Conservation (phyloP, 257 asterid species). For the Schizonepeta tenuifolia region DNA sequence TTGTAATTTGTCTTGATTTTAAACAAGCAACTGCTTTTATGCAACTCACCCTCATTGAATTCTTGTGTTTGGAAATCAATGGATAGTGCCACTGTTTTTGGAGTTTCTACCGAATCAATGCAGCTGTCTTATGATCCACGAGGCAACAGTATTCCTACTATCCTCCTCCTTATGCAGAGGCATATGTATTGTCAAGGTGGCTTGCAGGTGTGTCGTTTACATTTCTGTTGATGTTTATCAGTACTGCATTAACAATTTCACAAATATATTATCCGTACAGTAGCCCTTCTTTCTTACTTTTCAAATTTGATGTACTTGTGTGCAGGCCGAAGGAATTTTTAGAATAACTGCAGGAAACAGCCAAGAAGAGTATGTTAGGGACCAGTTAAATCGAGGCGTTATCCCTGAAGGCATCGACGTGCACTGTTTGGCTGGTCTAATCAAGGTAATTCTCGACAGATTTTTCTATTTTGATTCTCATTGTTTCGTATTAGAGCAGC, state of each 20-base stretch:
- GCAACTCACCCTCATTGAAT: slow-evolving; percentile 15
- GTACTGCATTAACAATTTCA: background rate
- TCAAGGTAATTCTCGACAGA: slow-evolving; percentile 61
- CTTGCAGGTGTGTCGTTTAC: slow-evolving; percentile 58
- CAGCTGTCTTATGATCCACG: slow-evolving; percentile 86
- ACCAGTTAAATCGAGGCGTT: slow-evolving; percentile 82
- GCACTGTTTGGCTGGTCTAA: slow-evolving; percentile 94
- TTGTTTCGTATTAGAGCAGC: background rate
- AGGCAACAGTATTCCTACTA: slow-evolving; percentile 94
- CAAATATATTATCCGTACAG: background rate
- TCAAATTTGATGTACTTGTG: slow-evolving; percentile 27
- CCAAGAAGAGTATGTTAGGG: slow-evolving; percentile 96
- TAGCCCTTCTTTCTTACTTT: slow-evolving; percentile 12
- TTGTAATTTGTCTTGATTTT: background rate
- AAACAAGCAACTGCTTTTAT: background rate
- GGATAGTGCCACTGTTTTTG: slow-evolving; percentile 92
- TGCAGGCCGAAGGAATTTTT: slow-evolving; percentile 97
- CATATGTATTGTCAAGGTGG: slow-evolving; percentile 87
- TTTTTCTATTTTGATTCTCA: slow-evolving; percentile 4
- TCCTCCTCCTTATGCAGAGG: slow-evolving; percentile 88
- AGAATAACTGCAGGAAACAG: slow-evolving; percentile 94
- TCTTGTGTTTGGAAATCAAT: slow-evolving; percentile 37
- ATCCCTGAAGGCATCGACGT: slow-evolving; percentile 91
- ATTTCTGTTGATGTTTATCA: slow-evolving; percentile 8
- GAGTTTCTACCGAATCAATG: slow-evolving; percentile 99